phyloP scores from a whole-genome alignment of 106 monocot genomes.

The Vanilla planifolia region DNA sequence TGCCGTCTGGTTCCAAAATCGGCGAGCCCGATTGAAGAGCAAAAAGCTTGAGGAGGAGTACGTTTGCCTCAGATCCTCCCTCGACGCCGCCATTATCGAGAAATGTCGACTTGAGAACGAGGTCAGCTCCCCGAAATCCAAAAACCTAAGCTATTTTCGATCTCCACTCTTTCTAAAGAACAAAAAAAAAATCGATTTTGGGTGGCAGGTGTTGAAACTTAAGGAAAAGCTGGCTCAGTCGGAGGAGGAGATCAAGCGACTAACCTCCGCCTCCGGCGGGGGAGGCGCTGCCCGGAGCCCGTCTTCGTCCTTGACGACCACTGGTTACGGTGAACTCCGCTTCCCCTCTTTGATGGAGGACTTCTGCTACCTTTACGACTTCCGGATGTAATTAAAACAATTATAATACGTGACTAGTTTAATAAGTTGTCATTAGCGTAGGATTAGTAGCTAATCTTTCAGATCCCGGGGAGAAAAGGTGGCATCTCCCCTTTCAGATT shows the following conservation, averaged over 20 bases:
- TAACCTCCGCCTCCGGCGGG: constrained; percentile 3
- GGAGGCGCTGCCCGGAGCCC: constrained; percentile 1
- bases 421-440: too few relatives aligned
- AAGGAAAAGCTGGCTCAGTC: constrained; percentile 30
- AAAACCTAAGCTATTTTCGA: too few relatives aligned
- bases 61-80: constrained; percentile 33
- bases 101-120: constrained; percentile 65
- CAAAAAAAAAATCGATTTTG: not conserved
- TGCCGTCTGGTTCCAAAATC: constrained; percentile 79
- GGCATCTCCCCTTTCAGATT: too few relatives aligned
- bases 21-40: constrained; percentile 65
- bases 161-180: too few relatives aligned
- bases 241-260: constrained; percentile 29
- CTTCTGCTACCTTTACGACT: too few relatives aligned
- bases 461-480: too few relatives aligned
- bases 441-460: too few relatives aligned
- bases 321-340: too few relatives aligned
- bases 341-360: too few relatives aligned
- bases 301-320: constrained; percentile 20
- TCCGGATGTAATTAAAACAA: too few relatives aligned
- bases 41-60: constrained; percentile 70
- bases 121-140: not conserved
- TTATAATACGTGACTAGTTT: too few relatives aligned
- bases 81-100: constrained; percentile 30
- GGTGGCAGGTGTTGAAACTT: constrained; percentile 33